phyloP scores from a whole-genome alignment of 2,329 filamentous ascomycete genomes.

The Colletotrichum scovillei region DNA sequence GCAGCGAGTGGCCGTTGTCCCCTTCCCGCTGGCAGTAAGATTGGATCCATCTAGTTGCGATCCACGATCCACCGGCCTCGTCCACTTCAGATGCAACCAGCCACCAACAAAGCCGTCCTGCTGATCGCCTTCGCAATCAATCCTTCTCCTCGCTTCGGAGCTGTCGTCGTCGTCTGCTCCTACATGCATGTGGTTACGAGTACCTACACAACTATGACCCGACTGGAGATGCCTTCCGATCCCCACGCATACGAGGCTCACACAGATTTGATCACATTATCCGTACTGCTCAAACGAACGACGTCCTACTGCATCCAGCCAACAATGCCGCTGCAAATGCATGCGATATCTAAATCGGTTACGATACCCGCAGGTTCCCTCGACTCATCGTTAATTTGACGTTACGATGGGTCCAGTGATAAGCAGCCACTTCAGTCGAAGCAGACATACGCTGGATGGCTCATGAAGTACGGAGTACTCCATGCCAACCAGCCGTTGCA shows the following conservation, averaged over 20 bases:
- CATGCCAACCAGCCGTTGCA: neutral
- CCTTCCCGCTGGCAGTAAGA: constrained; percentile 21
- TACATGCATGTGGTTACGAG: constrained; percentile 6
- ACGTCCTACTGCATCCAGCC: neutral
- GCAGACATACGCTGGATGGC: neutral
- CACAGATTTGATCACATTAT: neutral
- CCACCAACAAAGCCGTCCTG: constrained; percentile 19
- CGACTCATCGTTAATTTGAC: neutral
- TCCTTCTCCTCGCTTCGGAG: constrained; percentile 4
- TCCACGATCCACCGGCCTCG: constrained; percentile 31
- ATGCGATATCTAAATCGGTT: neutral
- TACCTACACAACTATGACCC: neutral
- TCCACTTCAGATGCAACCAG: constrained; percentile 25
- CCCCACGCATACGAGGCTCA: neutral
- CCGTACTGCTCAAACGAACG: neutral
- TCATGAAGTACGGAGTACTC: neutral
- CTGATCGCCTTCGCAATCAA: constrained; percentile 28
- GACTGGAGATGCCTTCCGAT: neutral
- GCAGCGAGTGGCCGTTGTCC: constrained; percentile 18
- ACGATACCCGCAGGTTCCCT: constrained; percentile 7
- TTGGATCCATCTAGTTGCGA: constrained; percentile 27
- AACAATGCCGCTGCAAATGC: neutral
- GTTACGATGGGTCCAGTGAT: neutral
- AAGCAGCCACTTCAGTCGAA: neutral
- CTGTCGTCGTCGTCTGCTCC: neutral